Conservation (phyloP, 176 grass and related monocot species). For the Panicum miliaceum region DNA sequence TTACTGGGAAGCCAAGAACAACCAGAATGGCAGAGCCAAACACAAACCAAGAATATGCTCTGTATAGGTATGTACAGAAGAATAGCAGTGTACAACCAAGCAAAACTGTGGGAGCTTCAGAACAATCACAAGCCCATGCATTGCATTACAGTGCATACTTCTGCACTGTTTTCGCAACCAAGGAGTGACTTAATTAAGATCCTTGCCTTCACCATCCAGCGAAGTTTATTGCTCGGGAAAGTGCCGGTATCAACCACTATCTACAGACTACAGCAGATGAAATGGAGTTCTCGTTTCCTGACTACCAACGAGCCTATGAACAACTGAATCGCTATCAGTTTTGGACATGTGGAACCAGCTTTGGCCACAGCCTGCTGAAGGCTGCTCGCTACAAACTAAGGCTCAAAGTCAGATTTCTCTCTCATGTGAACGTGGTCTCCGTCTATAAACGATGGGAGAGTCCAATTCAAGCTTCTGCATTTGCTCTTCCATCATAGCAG, state of each 20-base stretch:
- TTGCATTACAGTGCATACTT: not conserved
- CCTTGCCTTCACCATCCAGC: not conserved
- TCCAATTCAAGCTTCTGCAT: slow-evolving; percentile 22
- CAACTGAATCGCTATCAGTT: slow-evolving; percentile 2
- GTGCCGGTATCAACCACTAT: too few species aligned
- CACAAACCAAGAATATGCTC: slow-evolving; percentile 17
- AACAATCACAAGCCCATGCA: not conserved
- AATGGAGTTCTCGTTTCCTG: not conserved
- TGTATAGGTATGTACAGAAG: slow-evolving; percentile 17
- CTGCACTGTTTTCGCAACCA: not conserved
- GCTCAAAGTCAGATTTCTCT: slow-evolving; percentile 5
- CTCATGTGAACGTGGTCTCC: not conserved
- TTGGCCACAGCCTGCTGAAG: slow-evolving; percentile 20
- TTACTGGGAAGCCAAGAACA: too few species aligned
- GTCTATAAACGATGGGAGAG: slow-evolving; percentile 11
- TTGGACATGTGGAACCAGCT: not conserved
- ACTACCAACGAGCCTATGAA: not conserved
- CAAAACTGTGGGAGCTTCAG: slow-evolving; percentile 17
- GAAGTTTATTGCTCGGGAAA: too few species aligned
- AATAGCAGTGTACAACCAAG: not conserved
- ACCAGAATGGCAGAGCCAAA: too few species aligned
- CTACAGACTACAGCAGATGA: not conserved
- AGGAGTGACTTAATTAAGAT: not conserved
- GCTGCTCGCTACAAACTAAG: not conserved
- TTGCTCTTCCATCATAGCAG: slow-evolving; percentile 22